A percentile compares a stretch with the other conserved stretches of the same genome.
phyloP scores from a whole-genome alignment of 345 rosid genomes.

The Pugionium dolabratum region DNA sequence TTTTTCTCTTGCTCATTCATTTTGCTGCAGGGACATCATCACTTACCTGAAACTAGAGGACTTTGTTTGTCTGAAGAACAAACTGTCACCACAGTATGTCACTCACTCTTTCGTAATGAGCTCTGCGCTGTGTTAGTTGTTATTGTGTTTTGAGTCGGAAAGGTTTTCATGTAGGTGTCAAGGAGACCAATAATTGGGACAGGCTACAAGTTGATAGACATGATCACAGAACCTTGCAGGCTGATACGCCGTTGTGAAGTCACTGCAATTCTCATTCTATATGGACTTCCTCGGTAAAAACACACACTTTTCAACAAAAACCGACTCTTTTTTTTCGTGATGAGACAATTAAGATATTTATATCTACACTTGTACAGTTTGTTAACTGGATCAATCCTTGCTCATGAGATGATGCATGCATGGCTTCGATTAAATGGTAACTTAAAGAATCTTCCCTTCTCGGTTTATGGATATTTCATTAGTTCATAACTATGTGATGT shows the following conservation, averaged over 20 bases:
- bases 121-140: background rate
- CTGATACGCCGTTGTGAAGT: slow-evolving; percentile 88
- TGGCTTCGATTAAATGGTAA: slow-evolving; percentile 98
- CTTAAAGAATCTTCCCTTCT: background rate
- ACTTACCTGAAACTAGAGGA: slow-evolving; percentile 96
- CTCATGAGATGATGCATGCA: slow-evolving; percentile 99
- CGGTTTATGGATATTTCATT: background rate
- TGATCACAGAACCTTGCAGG: slow-evolving; percentile 81
- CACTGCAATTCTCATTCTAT: slow-evolving; percentile 93
- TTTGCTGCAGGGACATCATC: slow-evolving; percentile 77
- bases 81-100: slow-evolving; percentile 75
- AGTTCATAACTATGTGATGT: background rate
- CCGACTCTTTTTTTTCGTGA: background rate
- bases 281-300: slow-evolving; percentile 87
- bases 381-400: slow-evolving; percentile 93
- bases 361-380: slow-evolving; percentile 50
- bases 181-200: slow-evolving; percentile 78
- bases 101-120: slow-evolving; percentile 17
- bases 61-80: slow-evolving; percentile 97
- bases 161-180: slow-evolving; percentile 27
- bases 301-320: slow-evolving; percentile 5
- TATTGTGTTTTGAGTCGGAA: background rate
- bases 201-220: slow-evolving; percentile 61
- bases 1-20: background rate
- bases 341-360: slow-evolving; percentile 10